phyloP scores from a whole-genome alignment of 371 early-diverging fungal genomes.

The Spraguea lophii region DNA sequence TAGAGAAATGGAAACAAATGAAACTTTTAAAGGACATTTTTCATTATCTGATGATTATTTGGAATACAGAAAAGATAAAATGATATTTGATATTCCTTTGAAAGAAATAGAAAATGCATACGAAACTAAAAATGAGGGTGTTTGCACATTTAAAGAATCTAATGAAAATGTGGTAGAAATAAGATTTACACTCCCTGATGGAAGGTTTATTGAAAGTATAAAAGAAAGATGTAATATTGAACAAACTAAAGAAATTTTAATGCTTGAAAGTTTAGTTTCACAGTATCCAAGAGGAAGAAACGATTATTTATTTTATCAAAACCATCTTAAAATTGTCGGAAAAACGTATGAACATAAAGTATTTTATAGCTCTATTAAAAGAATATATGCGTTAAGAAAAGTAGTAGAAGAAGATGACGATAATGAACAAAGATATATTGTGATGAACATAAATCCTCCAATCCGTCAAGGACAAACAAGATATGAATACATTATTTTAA shows the following conservation, averaged over 20 bases:
- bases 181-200: slow-evolving; percentile 8
- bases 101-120: slow-evolving; percentile 34
- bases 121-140: slow-evolving; percentile 37
- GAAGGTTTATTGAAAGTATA: slow-evolving; percentile 17
- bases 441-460: slow-evolving; percentile 25
- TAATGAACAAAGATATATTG: slow-evolving; percentile 9
- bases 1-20: slow-evolving; percentile 29
- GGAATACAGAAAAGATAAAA: slow-evolving; percentile 25
- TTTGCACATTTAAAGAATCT: slow-evolving; percentile 23
- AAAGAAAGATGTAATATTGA: slow-evolving; percentile 14
- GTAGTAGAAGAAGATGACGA: slow-evolving; percentile 23
- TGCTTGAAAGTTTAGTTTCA: slow-evolving; percentile 27
- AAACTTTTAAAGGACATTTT: slow-evolving; percentile 26
- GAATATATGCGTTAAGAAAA: slow-evolving; percentile 32
- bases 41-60: slow-evolving; percentile 23
- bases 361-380: slow-evolving; percentile 25
- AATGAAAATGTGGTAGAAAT: slow-evolving; percentile 27
- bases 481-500: slow-evolving; percentile 37
- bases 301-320: slow-evolving; percentile 32
- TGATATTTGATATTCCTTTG: slow-evolving; percentile 42
- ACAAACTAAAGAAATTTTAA: slow-evolving; percentile 26
- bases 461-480: slow-evolving; percentile 44
- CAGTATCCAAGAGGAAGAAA: slow-evolving; percentile 43
- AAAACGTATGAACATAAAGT: slow-evolving; percentile 45
- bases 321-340: slow-evolving; percentile 36